These are phyloP conservation scores for Ogataea hybrid DNA, from an alignment of 1,139 yeast genomes.

Conservation along the genomic window DNA sequence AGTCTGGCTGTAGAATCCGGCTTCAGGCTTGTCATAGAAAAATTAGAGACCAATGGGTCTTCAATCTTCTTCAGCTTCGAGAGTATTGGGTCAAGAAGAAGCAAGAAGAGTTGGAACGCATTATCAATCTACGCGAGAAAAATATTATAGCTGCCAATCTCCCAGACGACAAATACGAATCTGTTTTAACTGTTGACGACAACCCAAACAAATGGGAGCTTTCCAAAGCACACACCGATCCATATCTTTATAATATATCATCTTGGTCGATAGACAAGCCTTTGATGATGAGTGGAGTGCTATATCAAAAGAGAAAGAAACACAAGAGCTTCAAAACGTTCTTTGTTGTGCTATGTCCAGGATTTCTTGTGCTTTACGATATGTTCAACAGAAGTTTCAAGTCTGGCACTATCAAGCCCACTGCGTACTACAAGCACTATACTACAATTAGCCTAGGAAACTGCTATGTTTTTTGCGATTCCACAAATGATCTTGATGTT, in stretches of 20 bases:
- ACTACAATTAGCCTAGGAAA: conserved; percentile 59
- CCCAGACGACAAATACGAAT: conserved; percentile 53
- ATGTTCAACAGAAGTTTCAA: conserved; percentile 44
- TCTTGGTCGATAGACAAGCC: conserved; percentile 57
- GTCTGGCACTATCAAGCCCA: conserved; percentile 46
- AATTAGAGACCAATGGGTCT: conserved; percentile 67
- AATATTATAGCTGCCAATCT: conserved; percentile 50
- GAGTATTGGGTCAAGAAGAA: conserved; percentile 60
- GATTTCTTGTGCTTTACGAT: conserved; percentile 54
- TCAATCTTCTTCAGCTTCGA: conserved; percentile 41
- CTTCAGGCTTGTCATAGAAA: conserved; percentile 54
- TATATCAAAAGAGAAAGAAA: conserved; percentile 67
- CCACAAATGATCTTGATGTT: conserved; percentile 56
- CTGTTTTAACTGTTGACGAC: conserved; percentile 46
- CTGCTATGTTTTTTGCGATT: conserved; percentile 77
- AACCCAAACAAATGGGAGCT: conserved; percentile 52
- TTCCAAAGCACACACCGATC: conserved; percentile 51
- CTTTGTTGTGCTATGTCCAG: conserved; percentile 69
- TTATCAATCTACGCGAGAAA: conserved; percentile 39
- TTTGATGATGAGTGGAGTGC: conserved; percentile 58
- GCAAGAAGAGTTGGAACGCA: conserved; percentile 40
- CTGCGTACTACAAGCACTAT: conserved; percentile 45
- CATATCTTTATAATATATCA: conserved; percentile 52
- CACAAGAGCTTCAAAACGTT: conserved; percentile 62
- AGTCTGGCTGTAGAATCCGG: conserved; percentile 46